phyloP scores from a whole-genome alignment of 768 basidiomycete genomes.

The Pleurotus ostreatus region DNA sequence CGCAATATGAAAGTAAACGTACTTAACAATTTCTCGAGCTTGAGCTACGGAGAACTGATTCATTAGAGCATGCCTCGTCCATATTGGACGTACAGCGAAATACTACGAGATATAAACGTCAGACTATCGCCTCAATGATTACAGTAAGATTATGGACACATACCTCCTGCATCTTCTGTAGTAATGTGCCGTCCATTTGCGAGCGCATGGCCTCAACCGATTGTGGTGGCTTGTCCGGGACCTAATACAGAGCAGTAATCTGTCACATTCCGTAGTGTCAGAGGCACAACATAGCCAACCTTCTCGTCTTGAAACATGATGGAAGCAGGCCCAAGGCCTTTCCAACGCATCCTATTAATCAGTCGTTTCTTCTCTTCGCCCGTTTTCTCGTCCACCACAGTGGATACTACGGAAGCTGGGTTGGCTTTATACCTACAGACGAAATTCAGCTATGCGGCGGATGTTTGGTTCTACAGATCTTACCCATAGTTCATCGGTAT shows the following conservation, averaged over 20 bases:
- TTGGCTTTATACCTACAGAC: conserved; percentile 69
- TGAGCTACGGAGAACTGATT: conserved; percentile 75
- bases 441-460: not conserved
- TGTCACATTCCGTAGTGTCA: not conserved
- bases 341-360: conserved; percentile 88
- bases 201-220: conserved; percentile 56
- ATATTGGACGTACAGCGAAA: conserved; percentile 75
- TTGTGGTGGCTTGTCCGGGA: conserved; percentile 63
- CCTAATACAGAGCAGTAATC: conserved; percentile 28
- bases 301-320: conserved; percentile 61
- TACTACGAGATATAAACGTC: conserved; percentile 33
- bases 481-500: conserved; percentile 83
- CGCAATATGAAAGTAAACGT: conserved; percentile 16
- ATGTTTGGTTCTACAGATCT: conserved; percentile 8
- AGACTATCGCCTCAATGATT: no score
- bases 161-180: conserved; percentile 55
- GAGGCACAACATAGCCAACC: conserved; percentile 27
- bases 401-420: conserved; percentile 66
- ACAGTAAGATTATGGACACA: not conserved
- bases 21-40: conserved; percentile 75
- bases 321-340: conserved; percentile 71
- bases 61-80: conserved; percentile 84
- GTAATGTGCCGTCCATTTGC: conserved; percentile 49
- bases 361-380: conserved; percentile 79
- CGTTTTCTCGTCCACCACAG: conserved; percentile 65